Evolutionary conservation across 176 grass and related monocot species (phyloP).

Genomic region (Oryza coarctata): DNA sequence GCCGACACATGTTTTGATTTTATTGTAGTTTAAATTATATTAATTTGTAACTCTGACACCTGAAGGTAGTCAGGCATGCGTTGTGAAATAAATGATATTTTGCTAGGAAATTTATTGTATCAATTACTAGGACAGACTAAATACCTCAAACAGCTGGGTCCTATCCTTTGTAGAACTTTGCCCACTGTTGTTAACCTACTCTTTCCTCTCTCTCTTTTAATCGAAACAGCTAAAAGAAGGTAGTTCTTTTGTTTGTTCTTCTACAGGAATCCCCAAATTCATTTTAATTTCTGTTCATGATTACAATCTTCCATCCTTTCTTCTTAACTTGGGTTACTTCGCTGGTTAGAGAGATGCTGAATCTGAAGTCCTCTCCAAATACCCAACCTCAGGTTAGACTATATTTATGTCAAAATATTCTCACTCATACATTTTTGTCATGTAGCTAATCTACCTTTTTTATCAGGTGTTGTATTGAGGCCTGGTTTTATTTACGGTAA

Average conservation of each 20-base stretch:
- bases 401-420: background rate
- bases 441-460: background rate
- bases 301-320: slow-evolving; percentile 89
- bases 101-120: background rate
- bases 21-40: background rate
- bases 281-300: slow-evolving; percentile 96
- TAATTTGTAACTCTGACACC: background rate
- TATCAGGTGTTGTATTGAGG: slow-evolving; percentile 75
- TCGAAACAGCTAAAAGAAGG: slow-evolving; percentile 1
- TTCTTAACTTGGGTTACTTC: slow-evolving; percentile 84
- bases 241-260: slow-evolving; percentile 31
- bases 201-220: background rate
- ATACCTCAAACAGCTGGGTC: background rate
- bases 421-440: background rate
- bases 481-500: slow-evolving; percentile 97
- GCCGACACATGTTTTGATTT: background rate
- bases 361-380: slow-evolving; percentile 96
- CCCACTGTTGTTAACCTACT: background rate
- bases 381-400: slow-evolving; percentile 72
- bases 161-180: background rate
- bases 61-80: background rate
- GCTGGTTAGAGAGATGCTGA: slow-evolving; percentile 89
- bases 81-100: background rate
- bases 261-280: slow-evolving; percentile 78
- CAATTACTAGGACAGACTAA: background rate